Base-by-base conservation (phyloP, 2,329 filamentous ascomycete genomes). In the Ceratocystis ficicola region DNA sequence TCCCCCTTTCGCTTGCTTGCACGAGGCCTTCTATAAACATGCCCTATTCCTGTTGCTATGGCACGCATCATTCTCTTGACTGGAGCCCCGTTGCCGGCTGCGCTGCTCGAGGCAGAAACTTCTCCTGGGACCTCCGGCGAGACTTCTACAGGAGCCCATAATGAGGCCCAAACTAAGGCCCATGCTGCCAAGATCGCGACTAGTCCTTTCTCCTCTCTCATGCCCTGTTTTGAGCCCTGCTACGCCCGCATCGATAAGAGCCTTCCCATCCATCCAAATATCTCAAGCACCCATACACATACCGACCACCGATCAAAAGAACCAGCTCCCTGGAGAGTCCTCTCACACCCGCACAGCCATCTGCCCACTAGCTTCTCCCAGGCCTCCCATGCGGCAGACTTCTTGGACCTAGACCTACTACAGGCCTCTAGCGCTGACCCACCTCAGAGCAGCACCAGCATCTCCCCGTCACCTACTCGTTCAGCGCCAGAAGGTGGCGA, bases 321-420 rank as follows among this genome's bases (percentile, higher is more conserved):
- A 15, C 44, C 50, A 10, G 59, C 67, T 3, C 25, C 50, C 15
- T 68, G 67, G 67, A 64, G 67, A 55, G 63, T 61, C 22, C 44
- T 68, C 5, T 52, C 61, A 22, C 61, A 64, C 8, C 52, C 62
- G 6, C 50, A 50, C 46, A 46, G 41, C 5, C 55, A 50, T 20
- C 62, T 66, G 15, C 41, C 22, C 3, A 65, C 67, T 5, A 62
- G 65, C 48, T 25, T 64, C 15, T 65, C 66, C 10, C 66, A 68
- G 32, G 20, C 28, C 48, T 44, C 48, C 20, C 32, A n/a, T 30
- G 28, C 32, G 30, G 36, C 55, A 28, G 28, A n/a, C 46, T 63
- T 63, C 12, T 32, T 63, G 15, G 32, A 48, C 20, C 61, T 44
- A 3, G 61, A 44, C 17, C 44, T 50, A 3, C 46, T 59, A 8